phyloP scores from a whole-genome alignment of 345 rosid species.

The Populus euphratica region DNA sequence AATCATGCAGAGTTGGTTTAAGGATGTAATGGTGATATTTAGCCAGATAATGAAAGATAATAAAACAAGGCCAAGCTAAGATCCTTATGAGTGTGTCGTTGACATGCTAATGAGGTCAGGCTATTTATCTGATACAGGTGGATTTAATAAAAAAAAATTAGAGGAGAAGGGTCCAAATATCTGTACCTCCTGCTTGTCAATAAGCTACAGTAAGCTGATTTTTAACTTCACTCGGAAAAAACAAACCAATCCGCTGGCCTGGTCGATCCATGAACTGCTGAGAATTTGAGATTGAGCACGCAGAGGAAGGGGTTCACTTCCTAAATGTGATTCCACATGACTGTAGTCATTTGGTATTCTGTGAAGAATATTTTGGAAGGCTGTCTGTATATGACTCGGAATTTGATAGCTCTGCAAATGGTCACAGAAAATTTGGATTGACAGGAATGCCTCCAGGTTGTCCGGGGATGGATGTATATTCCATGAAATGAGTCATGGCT shows the following conservation, averaged over 20 bases:
- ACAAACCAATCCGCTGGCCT: too few relatives aligned
- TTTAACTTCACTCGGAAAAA: too few relatives aligned
- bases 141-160: constrained; percentile 12
- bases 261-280: constrained; percentile 35
- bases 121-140: constrained; percentile 33
- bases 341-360: neutral
- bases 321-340: constrained; percentile 20
- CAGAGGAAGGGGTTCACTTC: constrained; percentile 25
- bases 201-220: too few relatives aligned
- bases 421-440: neutral
- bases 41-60: constrained; percentile 32
- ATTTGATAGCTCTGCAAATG: neutral
- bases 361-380: constrained; percentile 11
- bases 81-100: constrained; percentile 37
- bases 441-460: neutral
- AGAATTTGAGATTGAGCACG: constrained; percentile 34
- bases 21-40: constrained; percentile 39
- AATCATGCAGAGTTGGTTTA: constrained; percentile 39
- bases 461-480: neutral
- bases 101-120: constrained; percentile 45
- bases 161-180: constrained; percentile 28
- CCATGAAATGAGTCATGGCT: neutral
- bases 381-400: neutral
- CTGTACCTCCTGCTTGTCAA: constrained; percentile 18
- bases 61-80: constrained; percentile 30